Percentiles rank a stretch among this genome's conserved stretches.
These are phyloP conservation scores for Morella rubra DNA, from an alignment of 306 rosid species.

Conservation along the genomic window DNA sequence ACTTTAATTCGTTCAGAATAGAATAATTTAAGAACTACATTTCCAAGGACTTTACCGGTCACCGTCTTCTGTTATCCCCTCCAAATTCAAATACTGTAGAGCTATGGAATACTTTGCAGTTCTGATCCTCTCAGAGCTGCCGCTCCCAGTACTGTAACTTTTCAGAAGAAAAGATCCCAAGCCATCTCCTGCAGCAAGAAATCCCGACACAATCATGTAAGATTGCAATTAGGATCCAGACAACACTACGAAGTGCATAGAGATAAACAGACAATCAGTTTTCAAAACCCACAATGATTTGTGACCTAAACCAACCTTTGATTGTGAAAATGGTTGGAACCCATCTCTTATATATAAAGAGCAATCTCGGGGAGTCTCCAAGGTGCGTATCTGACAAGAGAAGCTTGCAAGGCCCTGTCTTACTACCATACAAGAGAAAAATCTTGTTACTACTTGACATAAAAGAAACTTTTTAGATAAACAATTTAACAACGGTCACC, in stretches of 20 bases:
- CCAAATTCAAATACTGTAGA: slow-evolving; percentile 68
- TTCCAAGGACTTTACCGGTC: slow-evolving; percentile 5
- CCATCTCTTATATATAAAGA: slow-evolving; percentile 92
- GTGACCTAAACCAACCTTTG: slow-evolving; percentile 46
- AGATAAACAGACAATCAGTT: background rate
- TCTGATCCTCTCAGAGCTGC: slow-evolving; percentile 26
- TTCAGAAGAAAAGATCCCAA: slow-evolving; percentile 58
- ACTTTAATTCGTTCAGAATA: slow-evolving; percentile 1
- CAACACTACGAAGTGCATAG: slow-evolving; percentile 5
- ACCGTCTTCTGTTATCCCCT: slow-evolving; percentile 44
- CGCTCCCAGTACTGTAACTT: slow-evolving; percentile 35
- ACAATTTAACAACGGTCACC: background rate
- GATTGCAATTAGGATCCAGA: background rate
- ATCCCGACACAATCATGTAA: slow-evolving; percentile 6
- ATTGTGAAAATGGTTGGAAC: slow-evolving; percentile 64
- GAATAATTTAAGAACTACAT: background rate
- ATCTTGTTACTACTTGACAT: background rate
- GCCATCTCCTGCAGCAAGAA: slow-evolving; percentile 56
- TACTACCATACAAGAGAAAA: slow-evolving; percentile 34
- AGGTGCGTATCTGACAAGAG: slow-evolving; percentile 76
- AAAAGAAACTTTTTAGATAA: slow-evolving; percentile 1
- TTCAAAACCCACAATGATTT: background rate
- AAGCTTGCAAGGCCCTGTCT: slow-evolving; percentile 72
- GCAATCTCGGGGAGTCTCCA: slow-evolving; percentile 75
- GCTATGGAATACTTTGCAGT: slow-evolving; percentile 77